Conservation (phyloP, 2,329 filamentous ascomycete genomes). For the Bretziella fagacearum region DNA sequence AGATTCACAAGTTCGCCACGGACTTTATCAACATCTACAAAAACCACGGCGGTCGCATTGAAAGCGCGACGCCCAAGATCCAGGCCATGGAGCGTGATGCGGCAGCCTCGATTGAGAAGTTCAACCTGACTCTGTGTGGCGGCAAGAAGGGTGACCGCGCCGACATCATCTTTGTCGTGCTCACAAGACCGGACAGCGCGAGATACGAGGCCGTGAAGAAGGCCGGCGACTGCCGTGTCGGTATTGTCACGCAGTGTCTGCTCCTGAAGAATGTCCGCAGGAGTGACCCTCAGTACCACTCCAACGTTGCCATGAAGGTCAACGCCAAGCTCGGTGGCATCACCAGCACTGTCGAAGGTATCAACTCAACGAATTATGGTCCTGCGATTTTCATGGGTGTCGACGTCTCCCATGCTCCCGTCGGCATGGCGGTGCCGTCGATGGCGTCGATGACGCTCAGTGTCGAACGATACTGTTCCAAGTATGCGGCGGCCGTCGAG, state of each 20-base stretch:
- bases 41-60: slow-evolving; percentile 32
- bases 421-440: slow-evolving; percentile 50
- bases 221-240: slow-evolving; percentile 67
- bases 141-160: neutral
- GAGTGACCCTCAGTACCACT: slow-evolving; percentile 64
- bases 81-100: slow-evolving; percentile 16
- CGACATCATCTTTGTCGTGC: slow-evolving; percentile 20
- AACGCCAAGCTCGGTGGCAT: slow-evolving; percentile 86
- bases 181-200: slow-evolving; percentile 35
- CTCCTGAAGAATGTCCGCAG: slow-evolving; percentile 44
- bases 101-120: neutral
- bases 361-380: slow-evolving; percentile 8
- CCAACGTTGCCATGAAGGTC: slow-evolving; percentile 91
- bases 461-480: slow-evolving; percentile 50
- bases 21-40: slow-evolving; percentile 30
- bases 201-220: slow-evolving; percentile 80
- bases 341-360: slow-evolving; percentile 35
- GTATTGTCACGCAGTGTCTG: slow-evolving; percentile 56
- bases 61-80: slow-evolving; percentile 21
- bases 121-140: neutral
- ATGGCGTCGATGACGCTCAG: slow-evolving; percentile 81
- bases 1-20: slow-evolving; percentile 21
- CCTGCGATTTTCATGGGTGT: slow-evolving; percentile 71
- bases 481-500: slow-evolving; percentile 63
- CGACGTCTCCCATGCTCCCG: slow-evolving; percentile 72